A percentile compares a stretch with the other conserved stretches of the same genome.
These are phyloP conservation scores for Jackrogersella multiformis DNA, from an alignment of 495 filamentous ascomycete species.

Conservation along the genomic window DNA sequence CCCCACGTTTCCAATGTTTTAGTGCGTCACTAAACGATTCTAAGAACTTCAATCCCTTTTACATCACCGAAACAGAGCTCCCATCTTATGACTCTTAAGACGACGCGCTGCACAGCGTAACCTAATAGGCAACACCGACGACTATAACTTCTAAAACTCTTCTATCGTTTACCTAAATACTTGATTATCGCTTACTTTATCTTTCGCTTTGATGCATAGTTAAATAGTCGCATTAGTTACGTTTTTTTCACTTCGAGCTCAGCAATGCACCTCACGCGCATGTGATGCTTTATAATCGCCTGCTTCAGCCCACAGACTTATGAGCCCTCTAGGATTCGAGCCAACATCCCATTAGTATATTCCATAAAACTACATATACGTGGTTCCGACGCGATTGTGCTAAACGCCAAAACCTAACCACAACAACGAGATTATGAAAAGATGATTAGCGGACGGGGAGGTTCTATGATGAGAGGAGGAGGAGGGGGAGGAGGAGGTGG, in stretches of 20 bases:
- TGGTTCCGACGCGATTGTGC: too few species aligned
- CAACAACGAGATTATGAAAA: conserved; percentile 34
- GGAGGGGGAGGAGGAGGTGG: conserved; percentile 39
- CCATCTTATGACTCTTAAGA: not conserved
- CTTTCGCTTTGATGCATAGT: not conserved
- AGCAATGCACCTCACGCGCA: conserved; percentile 3
- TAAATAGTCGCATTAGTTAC: not conserved
- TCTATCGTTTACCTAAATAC: too few species aligned
- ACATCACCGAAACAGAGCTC: not conserved
- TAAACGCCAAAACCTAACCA: not conserved
- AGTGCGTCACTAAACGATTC: not conserved
- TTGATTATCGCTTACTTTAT: not conserved
- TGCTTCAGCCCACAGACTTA: not conserved
- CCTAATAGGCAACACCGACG: too few species aligned
- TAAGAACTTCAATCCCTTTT: not conserved
- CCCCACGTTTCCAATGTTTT: not conserved
- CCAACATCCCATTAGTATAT: too few species aligned
- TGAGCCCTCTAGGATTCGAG: not conserved
- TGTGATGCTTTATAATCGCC: not conserved
- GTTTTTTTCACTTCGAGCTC: not conserved
- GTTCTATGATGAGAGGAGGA: conserved; percentile 58
- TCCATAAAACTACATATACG: not conserved
- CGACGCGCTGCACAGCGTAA: too few species aligned
- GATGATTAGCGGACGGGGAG: conserved; percentile 68
- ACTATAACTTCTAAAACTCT: not conserved